Conservation (phyloP, 192 early-diverging fungal species). For the Coemansia erecta region DNA sequence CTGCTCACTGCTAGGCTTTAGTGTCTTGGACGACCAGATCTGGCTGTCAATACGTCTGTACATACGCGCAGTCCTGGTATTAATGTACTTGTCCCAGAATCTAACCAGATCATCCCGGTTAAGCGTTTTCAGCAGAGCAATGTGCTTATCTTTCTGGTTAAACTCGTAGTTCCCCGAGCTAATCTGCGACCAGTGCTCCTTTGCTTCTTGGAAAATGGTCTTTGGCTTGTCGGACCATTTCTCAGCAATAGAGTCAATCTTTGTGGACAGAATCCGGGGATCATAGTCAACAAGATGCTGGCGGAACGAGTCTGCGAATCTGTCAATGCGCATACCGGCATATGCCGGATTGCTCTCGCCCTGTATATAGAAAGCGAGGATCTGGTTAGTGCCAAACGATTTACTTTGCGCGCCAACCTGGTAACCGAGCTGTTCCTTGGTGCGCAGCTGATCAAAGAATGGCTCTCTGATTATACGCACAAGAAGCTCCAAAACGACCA, state of each 20-base stretch:
- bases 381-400: neutral
- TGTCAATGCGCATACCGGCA: neutral
- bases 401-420: neutral
- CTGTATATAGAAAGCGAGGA: neutral
- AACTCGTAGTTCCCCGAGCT: conserved; percentile 1
- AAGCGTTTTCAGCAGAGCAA: neutral
- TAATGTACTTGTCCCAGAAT: conserved; percentile 11
- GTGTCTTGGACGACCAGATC: neutral
- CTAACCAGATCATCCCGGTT: neutral
- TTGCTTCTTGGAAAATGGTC: neutral
- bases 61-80: neutral
- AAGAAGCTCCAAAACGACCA: conserved; percentile 61
- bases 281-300: neutral
- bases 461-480: conserved; percentile 73
- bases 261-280: neutral
- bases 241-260: conserved; percentile 1
- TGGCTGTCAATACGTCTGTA: conserved; percentile 5
- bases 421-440: conserved; percentile 7
- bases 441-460: conserved; percentile 55
- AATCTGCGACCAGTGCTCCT: neutral
- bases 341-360: conserved; percentile 7
- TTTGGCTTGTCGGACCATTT: neutral
- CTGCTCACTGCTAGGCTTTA: neutral
- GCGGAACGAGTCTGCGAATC: conserved; percentile 1
- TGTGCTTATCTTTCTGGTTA: neutral